phyloP scores from a whole-genome alignment of 148 eudicot genomes.

The Linanthus parryae region DNA sequence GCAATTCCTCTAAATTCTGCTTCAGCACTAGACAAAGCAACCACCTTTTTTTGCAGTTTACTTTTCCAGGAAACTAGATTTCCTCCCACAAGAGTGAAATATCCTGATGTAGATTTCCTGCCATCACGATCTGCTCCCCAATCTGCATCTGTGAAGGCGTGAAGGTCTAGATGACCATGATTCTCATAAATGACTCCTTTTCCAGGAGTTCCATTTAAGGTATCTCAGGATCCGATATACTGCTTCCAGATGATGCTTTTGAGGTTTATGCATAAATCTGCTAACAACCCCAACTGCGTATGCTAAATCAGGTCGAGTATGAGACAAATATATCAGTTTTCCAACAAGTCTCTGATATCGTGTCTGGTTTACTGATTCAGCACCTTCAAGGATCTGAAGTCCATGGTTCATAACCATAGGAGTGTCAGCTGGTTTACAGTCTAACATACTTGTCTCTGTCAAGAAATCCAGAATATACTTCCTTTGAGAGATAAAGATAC shows the following conservation, averaged over 20 bases:
- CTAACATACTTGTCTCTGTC: neutral
- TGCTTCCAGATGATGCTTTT: neutral
- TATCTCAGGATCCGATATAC: neutral
- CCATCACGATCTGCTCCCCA: neutral
- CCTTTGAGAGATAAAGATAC: no score
- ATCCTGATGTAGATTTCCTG: neutral
- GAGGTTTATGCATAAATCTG: neutral
- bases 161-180: neutral
- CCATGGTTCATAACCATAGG: neutral
- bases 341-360: slow-evolving; percentile 1
- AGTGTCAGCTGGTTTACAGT: neutral
- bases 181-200: neutral
- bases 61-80: slow-evolving; percentile 1
- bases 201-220: neutral
- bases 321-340: neutral
- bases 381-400: neutral
- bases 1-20: slow-evolving; percentile 2
- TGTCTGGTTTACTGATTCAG: neutral
- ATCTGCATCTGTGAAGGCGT: slow-evolving; percentile 1
- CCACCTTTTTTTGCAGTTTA: neutral
- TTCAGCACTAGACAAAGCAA: neutral
- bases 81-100: neutral
- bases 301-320: neutral
- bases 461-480: no score
- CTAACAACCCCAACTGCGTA: neutral